phyloP scores from a whole-genome alignment of 1,284 basidiomycete genomes.

The Phlebopus sp. region DNA sequence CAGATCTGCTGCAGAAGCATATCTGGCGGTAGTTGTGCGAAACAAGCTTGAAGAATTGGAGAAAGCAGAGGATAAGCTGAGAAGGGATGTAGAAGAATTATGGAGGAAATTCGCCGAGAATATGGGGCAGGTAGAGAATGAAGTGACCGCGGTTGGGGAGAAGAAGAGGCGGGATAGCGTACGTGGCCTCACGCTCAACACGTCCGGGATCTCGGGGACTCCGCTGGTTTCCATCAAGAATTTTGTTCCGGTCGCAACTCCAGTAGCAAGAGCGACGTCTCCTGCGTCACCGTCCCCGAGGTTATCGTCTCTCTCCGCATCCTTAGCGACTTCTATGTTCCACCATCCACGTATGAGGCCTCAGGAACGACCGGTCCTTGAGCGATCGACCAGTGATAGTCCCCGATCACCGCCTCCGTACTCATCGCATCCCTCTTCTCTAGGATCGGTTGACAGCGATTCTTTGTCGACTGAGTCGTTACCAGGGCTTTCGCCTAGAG shows the following conservation, averaged over 20 bases:
- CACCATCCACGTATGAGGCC: slow-evolving; percentile 41
- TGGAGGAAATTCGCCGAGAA: slow-evolving; percentile 61
- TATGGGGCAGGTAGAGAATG: slow-evolving; percentile 46
- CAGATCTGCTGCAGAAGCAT: slow-evolving; percentile 56
- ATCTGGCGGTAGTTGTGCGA: slow-evolving; percentile 53
- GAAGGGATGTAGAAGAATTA: slow-evolving; percentile 56
- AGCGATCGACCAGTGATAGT: slow-evolving; percentile 16
- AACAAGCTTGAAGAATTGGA: slow-evolving; percentile 58
- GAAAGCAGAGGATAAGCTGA: slow-evolving; percentile 51
- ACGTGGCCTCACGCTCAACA: slow-evolving; percentile 19
- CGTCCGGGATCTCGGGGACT: slow-evolving; percentile 17
- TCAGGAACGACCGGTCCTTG: slow-evolving; percentile 12
- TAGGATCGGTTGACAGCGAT: slow-evolving; percentile 25
- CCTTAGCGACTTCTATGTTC: slow-evolving; percentile 59
- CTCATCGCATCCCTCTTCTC: slow-evolving; percentile 32
- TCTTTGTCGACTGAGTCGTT: slow-evolving; percentile 36
- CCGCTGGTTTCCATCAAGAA: slow-evolving; percentile 40
- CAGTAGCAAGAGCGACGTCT: slow-evolving; percentile 37
- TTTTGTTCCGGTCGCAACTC: slow-evolving; percentile 51
- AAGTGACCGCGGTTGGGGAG: slow-evolving; percentile 25
- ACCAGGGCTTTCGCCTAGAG: slow-evolving; percentile 28
- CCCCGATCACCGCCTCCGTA: slow-evolving; percentile 32
- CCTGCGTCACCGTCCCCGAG: slow-evolving; percentile 34
- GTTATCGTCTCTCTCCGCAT: slow-evolving; percentile 66
- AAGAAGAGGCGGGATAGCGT: slow-evolving; percentile 22